Percentiles rank a stretch among this genome's conserved stretches.
These are phyloP conservation scores for Hirsutella rhossiliensis DNA, from an alignment of 2,329 filamentous ascomycete species.

Conservation along the genomic window DNA sequence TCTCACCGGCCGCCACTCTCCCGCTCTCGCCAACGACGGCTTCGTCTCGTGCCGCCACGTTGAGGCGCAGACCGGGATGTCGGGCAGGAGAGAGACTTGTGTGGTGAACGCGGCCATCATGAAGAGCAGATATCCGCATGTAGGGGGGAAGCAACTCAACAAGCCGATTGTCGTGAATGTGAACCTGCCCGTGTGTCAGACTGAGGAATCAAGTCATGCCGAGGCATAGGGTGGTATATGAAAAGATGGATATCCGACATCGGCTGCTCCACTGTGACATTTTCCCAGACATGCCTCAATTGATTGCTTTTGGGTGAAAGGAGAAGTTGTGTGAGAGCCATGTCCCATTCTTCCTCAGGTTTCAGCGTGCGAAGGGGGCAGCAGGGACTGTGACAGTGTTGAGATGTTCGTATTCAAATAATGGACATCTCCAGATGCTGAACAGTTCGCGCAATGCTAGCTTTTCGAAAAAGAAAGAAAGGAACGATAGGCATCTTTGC, in stretches of 20 bases:
- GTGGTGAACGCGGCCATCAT: constrained; percentile 71
- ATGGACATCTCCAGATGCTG: too few species aligned
- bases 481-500: too few species aligned
- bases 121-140: constrained; percentile 53
- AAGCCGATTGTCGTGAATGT: constrained; percentile 79
- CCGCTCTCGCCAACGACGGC: constrained; percentile 36
- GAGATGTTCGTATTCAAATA: too few species aligned
- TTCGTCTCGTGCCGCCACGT: constrained; percentile 2
- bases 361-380: too few species aligned
- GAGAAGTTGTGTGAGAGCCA: too few species aligned
- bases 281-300: too few species aligned
- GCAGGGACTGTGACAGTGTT: too few species aligned
- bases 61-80: constrained; percentile 16
- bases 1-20: constrained; percentile 34
- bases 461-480: too few species aligned
- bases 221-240: not conserved
- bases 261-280: too few species aligned
- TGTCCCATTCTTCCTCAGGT: too few species aligned
- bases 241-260: not conserved
- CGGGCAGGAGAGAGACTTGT: constrained; percentile 54
- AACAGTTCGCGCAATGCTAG: too few species aligned
- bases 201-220: not conserved
- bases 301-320: too few species aligned
- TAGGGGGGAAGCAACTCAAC: constrained; percentile 52
- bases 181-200: constrained; percentile 45